phyloP scores from a whole-genome alignment of 192 early-diverging fungal genomes.

The Gonapodya sp. region DNA sequence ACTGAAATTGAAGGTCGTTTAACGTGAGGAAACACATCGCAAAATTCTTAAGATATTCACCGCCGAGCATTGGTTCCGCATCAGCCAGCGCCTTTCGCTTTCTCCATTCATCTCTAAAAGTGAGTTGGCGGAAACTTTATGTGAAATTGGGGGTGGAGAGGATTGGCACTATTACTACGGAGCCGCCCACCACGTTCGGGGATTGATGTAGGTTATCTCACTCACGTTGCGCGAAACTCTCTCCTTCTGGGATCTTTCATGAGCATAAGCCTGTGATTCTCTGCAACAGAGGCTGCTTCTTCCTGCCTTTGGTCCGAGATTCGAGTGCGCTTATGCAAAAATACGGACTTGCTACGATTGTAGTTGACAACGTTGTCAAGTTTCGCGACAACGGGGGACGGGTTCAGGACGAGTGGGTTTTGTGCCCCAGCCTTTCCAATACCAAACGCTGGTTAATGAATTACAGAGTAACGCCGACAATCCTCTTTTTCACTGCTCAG shows the following conservation, averaged over 20 bases:
- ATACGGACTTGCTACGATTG: neutral
- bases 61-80: neutral
- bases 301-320: neutral
- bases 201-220: neutral
- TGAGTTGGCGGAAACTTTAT: neutral
- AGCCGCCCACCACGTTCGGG: neutral
- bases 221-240: neutral
- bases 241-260: neutral
- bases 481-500: neutral
- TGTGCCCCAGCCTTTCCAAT: neutral
- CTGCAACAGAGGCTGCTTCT: neutral
- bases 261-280: neutral
- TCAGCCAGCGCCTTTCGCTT: neutral
- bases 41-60: neutral
- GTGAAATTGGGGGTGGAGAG: neutral
- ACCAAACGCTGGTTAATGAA: too few relatives aligned
- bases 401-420: neutral
- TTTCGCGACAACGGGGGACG: neutral
- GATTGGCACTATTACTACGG: neutral
- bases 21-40: too few relatives aligned
- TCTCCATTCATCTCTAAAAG: conserved; percentile 1
- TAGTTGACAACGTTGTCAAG: conserved; percentile 5
- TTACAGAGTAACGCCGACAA: too few relatives aligned
- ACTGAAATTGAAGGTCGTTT: too few relatives aligned
- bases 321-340: neutral